Percentiles rank a stretch among this genome's conserved stretches.
These are phyloP conservation scores for Botryotinia calthae DNA, from an alignment of 2,329 filamentous ascomycete genomes.

Conservation along the genomic window DNA sequence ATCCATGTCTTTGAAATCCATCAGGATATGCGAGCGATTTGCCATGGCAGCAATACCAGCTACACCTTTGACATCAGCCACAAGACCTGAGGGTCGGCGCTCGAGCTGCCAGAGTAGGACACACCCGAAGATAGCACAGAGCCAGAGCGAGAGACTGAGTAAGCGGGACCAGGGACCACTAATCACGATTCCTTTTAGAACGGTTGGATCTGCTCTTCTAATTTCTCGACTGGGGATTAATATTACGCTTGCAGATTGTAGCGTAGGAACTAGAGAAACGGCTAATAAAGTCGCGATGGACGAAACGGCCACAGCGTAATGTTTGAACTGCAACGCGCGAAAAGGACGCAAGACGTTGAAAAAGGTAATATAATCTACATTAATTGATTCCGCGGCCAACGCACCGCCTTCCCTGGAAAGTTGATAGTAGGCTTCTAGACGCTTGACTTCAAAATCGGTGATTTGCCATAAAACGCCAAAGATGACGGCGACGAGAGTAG, in stretches of 20 bases:
- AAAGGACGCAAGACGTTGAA: constrained; percentile 65
- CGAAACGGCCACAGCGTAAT: constrained; percentile 67
- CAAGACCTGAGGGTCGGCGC: constrained; percentile 61
- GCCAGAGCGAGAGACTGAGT: constrained; percentile 53
- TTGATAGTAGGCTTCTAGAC: constrained; percentile 66
- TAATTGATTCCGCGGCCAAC: constrained; percentile 63
- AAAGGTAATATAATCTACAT: constrained; percentile 63
- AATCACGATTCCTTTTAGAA: constrained; percentile 54
- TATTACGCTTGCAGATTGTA: constrained; percentile 61
- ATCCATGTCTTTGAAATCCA: constrained; percentile 72
- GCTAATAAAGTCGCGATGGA: constrained; percentile 64
- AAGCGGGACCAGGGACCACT: constrained; percentile 59
- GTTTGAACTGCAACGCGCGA: constrained; percentile 57
- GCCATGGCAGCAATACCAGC: constrained; percentile 74
- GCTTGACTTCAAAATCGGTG: constrained; percentile 63
- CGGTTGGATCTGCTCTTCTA: constrained; percentile 44
- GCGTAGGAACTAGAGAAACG: constrained; percentile 65
- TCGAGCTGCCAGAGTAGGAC: constrained; percentile 60
- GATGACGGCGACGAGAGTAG: constrained; percentile 58
- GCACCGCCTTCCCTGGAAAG: constrained; percentile 60
- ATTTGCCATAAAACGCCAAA: constrained; percentile 67
- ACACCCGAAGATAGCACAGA: constrained; percentile 58
- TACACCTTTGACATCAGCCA: constrained; percentile 69
- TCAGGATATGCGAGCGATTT: constrained; percentile 68
- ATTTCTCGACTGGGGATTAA: constrained; percentile 52